Base-by-base conservation (phyloP, 192 early-diverging fungal genomes). In the Coemansia aciculifera region DNA sequence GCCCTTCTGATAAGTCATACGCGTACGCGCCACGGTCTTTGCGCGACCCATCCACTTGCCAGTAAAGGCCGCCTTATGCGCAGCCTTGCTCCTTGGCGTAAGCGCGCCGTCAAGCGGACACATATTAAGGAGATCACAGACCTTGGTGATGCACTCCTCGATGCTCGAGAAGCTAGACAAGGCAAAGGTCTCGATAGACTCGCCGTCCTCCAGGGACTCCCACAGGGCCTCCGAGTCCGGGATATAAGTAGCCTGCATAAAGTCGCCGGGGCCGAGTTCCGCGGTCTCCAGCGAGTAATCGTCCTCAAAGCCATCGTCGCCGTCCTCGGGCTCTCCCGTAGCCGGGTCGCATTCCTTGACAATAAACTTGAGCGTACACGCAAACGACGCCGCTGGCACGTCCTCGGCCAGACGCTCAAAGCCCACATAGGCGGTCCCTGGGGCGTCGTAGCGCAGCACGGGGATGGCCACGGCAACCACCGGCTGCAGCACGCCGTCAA, bases 261-360 rank as follows among this genome's bases (percentile, higher is more conserved):
- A 98, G 78, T 99, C 97, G 54, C 89, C 92, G 9, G 88, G 88
- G 15, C 87, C 77, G 27, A 97, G 67, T 4, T 98, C 93, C 5
- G 93, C 76, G 19, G 94, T 92, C 77, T 99, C 98, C 44, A 96
- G 85, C 74, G 85, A 77, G 74, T 97, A 98, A 74, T 98, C 97
- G 72, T 96, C 97, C 56, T 96, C 94, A 60, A 92, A 97, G 23
- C 97, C 97, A 51, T 96, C 91, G 66, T 92, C 92, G 31, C 80
- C 81, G 67, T 95, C 94, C 43, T 76, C 73, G 6, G 93, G 89
- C 73, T 95, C 93, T 38, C 94, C 94, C 8, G 95, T 97, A 1
- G 86, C 83, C 15, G 96, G 95, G 72, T 99, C 98, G 78, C 93
- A 97, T 69, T 99, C 98, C 81, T 95, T 97, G 42, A 96, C 88